Evolutionary conservation across 176 grass and related monocot species (phyloP).

Genomic region (sorghum (Sorghum bicolor)): Sorghum_bicolor_NCBIv3 NC_012873.2:1307501-1308000

Average conservation of each 20-base stretch:
- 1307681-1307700: background rate
- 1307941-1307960: conserved; percentile 83
- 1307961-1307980: conserved; percentile 85
- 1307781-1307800: conserved; percentile 31
- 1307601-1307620: background rate
- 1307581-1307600: background rate
- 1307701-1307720: background rate
- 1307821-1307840: conserved; percentile 16
- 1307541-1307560: background rate
- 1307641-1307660: background rate
- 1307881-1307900: background rate
- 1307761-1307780: background rate
- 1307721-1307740: background rate
- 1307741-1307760: background rate
- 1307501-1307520: background rate
- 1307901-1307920: conserved; percentile 12
- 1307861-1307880: conserved; percentile 17
- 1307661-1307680: background rate
- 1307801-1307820: background rate
- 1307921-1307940: background rate
- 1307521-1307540: background rate
- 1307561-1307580: background rate
- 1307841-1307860: conserved; percentile 88
- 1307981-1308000: conserved; percentile 92
- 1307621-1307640: background rate